Conservation (phyloP, 306 rosid genomes). For the Casuarina equisetifolia region DNA sequence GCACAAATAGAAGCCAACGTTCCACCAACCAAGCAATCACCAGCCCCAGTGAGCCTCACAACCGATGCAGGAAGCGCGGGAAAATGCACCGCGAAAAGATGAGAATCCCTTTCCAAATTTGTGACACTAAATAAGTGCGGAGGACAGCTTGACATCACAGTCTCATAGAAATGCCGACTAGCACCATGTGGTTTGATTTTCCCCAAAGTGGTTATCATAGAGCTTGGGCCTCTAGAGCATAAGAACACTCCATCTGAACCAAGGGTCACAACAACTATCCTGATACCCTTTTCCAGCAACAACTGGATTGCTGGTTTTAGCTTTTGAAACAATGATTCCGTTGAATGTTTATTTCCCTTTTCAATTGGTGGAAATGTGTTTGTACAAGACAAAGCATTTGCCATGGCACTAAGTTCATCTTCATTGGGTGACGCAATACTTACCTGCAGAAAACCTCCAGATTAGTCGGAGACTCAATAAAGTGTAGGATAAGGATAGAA, state of each 20-base stretch:
- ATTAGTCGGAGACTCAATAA: slow-evolving; percentile 1
- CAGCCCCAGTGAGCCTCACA: slow-evolving; percentile 82
- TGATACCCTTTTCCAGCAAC: slow-evolving; percentile 75
- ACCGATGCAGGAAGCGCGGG: slow-evolving; percentile 81
- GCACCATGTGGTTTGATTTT: slow-evolving; percentile 30
- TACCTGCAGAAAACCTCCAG: slow-evolving; percentile 39
- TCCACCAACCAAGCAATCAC: slow-evolving; percentile 97
- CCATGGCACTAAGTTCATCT: slow-evolving; percentile 86
- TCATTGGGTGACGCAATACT: slow-evolving; percentile 78
- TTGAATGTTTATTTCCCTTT: slow-evolving; percentile 39
- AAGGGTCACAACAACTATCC: slow-evolving; percentile 67
- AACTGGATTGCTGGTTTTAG: slow-evolving; percentile 73
- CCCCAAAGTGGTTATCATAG: slow-evolving; percentile 31
- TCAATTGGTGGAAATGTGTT: slow-evolving; percentile 43
- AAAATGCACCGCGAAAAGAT: slow-evolving; percentile 67
- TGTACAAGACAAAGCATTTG: slow-evolving; percentile 61
- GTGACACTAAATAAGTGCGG: slow-evolving; percentile 32
- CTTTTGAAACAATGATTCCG: slow-evolving; percentile 50
- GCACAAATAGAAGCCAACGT: slow-evolving; percentile 64
- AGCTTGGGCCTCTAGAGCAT: slow-evolving; percentile 54
- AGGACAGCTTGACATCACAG: slow-evolving; percentile 50
- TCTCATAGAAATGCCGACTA: slow-evolving; percentile 38
- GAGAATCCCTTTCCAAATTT: slow-evolving; percentile 43
- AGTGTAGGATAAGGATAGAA: slow-evolving; percentile 7
- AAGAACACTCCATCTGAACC: slow-evolving; percentile 73